These are phyloP conservation scores for Cryphonectria parasitica DNA, from an alignment of 2,329 filamentous ascomycete species.

Conservation along the genomic window DNA sequence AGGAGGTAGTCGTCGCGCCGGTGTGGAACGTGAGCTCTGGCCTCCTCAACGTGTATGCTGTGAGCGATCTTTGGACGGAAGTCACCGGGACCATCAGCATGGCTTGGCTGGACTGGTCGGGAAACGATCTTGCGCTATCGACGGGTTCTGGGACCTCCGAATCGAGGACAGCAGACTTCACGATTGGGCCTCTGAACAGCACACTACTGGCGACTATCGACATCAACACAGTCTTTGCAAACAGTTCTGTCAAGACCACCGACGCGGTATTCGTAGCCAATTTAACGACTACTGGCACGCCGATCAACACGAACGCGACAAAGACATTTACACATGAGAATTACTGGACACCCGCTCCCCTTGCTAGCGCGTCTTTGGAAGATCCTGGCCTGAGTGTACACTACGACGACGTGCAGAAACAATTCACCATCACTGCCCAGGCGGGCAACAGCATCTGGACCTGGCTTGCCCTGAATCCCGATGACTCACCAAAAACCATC, in stretches of 20 bases:
- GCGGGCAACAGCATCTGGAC: slow-evolving; percentile 56
- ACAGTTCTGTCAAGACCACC: slow-evolving; percentile 14
- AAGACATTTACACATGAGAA: slow-evolving; percentile 53
- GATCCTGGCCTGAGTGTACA: slow-evolving; percentile 49
- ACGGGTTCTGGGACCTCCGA: slow-evolving; percentile 36
- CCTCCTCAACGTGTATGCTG: slow-evolving; percentile 57
- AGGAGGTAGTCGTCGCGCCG: slow-evolving; percentile 61
- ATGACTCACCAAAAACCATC: slow-evolving; percentile 49
- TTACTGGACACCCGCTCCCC: slow-evolving; percentile 51
- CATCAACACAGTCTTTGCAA: slow-evolving; percentile 21
- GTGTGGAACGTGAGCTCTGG: slow-evolving; percentile 56
- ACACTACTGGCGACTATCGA: slow-evolving; percentile 40
- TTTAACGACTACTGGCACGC: slow-evolving; percentile 47
- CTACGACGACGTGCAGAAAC: slow-evolving; percentile 33
- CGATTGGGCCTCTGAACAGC: slow-evolving; percentile 55
- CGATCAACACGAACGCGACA: slow-evolving; percentile 48
- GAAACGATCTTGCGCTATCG: slow-evolving; percentile 41
- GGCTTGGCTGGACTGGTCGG: slow-evolving; percentile 56
- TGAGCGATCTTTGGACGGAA: slow-evolving; percentile 59
- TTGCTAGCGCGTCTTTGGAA: slow-evolving; percentile 49
- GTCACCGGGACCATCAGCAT: slow-evolving; percentile 50
- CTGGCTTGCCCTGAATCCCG: slow-evolving; percentile 50
- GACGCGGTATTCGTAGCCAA: slow-evolving; percentile 43
- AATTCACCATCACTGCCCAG: slow-evolving; percentile 52
- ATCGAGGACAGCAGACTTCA: slow-evolving; percentile 41